phyloP scores from a whole-genome alignment of 805 yeast genomes.

The Yamadazyma phyllophila region DNA sequence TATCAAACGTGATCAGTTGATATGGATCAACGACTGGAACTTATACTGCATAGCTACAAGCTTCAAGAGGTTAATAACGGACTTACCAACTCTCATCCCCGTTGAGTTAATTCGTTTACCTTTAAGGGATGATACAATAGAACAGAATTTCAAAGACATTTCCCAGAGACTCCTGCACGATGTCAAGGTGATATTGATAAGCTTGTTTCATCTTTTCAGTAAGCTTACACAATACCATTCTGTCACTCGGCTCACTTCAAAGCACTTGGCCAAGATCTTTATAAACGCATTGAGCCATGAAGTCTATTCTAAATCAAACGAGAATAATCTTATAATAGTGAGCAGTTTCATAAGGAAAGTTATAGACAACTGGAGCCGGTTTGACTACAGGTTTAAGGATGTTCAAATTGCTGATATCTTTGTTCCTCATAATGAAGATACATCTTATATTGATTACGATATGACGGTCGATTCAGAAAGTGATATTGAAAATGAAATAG shows the following conservation, averaged over 20 bases:
- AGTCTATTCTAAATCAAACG: slow-evolving; percentile 32
- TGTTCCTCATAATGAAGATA: slow-evolving; percentile 17
- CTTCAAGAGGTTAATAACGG: slow-evolving; percentile 47
- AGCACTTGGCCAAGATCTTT: slow-evolving; percentile 45
- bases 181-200: slow-evolving; percentile 23
- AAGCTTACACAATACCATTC: slow-evolving; percentile 34
- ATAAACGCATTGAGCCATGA: slow-evolving; percentile 59
- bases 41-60: slow-evolving; percentile 49
- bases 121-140: slow-evolving; percentile 46
- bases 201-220: slow-evolving; percentile 39
- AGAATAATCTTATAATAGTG: slow-evolving; percentile 50
- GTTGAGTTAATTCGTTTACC: slow-evolving; percentile 51
- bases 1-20: slow-evolving; percentile 51
- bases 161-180: slow-evolving; percentile 11
- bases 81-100: slow-evolving; percentile 58
- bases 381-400: slow-evolving; percentile 19
- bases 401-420: slow-evolving; percentile 9
- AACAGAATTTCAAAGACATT: slow-evolving; percentile 12
- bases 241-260: slow-evolving; percentile 43
- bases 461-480: slow-evolving; percentile 26
- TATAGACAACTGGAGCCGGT: slow-evolving; percentile 46
- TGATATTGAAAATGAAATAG: slow-evolving; percentile 17
- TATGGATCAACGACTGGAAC: slow-evolving; percentile 57
- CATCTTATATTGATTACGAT: slow-evolving; percentile 34
- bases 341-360: slow-evolving; percentile 53